Evolutionary conservation across 139 green algal genomes (phyloP).

Genomic region (Asterochloris sp.): DNA sequence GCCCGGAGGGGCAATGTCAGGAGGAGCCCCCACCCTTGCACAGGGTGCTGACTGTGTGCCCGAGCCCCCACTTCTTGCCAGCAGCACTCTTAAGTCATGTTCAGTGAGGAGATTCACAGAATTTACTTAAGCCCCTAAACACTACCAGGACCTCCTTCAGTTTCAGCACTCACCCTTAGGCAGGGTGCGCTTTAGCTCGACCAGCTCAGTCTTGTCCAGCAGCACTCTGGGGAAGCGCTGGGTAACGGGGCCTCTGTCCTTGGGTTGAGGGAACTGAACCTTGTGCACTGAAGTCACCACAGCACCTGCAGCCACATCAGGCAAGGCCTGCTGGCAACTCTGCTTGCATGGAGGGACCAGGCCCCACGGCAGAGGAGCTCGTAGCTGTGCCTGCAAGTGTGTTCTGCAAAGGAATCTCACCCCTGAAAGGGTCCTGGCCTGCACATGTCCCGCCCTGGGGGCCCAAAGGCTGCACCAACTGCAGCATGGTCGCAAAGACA

Average conservation of each 20-base stretch:
- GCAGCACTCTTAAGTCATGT: no score
- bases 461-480: no score
- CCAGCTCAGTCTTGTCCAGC: constrained; percentile 30
- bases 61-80: background rate
- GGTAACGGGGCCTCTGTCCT: background rate
- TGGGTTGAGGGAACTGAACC: constrained; percentile 11
- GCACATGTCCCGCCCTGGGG: no score
- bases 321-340: background rate
- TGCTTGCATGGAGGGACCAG: background rate
- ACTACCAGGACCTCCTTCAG: background rate
- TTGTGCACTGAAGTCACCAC: constrained; percentile 14
- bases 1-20: no score
- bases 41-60: background rate
- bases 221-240: constrained; percentile 7
- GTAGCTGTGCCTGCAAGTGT: no score
- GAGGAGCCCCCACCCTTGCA: no score
- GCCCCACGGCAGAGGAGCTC: no score
- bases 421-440: no score
- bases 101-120: no score
- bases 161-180: background rate
- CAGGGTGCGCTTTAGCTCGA: constrained; percentile 20
- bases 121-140: background rate
- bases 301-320: constrained; percentile 5
- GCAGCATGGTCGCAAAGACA: no score
- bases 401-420: no score